Evolutionary conservation across 805 yeast genomes (phyloP).

Genomic region (Wickerhamomyces alni): DNA sequence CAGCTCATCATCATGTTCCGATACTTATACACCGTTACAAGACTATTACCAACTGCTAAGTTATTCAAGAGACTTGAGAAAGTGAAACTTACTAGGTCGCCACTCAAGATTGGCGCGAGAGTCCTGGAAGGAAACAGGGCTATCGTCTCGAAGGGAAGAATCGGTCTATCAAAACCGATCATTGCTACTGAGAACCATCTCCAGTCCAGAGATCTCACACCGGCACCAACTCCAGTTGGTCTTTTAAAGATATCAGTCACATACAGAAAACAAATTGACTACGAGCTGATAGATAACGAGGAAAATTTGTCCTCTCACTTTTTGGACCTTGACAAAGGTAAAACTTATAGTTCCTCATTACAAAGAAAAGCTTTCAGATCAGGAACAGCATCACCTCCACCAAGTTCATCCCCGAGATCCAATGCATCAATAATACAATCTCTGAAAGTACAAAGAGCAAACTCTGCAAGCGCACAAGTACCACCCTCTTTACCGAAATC

Average conservation of each 20-base stretch:
- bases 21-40: conserved; percentile 57
- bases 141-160: conserved; percentile 73
- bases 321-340: conserved; percentile 35
- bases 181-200: conserved; percentile 44
- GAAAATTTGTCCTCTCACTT: conserved; percentile 55
- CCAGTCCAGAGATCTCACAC: conserved; percentile 56
- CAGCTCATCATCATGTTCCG: conserved; percentile 71
- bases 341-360: conserved; percentile 14
- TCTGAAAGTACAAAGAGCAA: conserved; percentile 33
- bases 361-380: conserved; percentile 25
- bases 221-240: conserved; percentile 74
- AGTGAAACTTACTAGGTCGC: conserved; percentile 30
- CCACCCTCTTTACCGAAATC: conserved; percentile 24
- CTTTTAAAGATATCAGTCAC: conserved; percentile 69
- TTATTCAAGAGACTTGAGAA: conserved; percentile 40
- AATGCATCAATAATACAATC: conserved; percentile 36
- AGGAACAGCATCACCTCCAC: conserved; percentile 28
- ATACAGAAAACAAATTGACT: conserved; percentile 66
- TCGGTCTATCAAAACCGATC: conserved; percentile 72
- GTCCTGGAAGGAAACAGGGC: conserved; percentile 73
- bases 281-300: conserved; percentile 63
- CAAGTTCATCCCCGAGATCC: conserved; percentile 30
- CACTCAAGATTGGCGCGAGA: conserved; percentile 50
- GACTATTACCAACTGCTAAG: conserved; percentile 68
- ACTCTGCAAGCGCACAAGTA: conserved; percentile 18